These are phyloP conservation scores for Albophoma yamanashiensis DNA, from an alignment of 2,329 filamentous ascomycete genomes.

Conservation along the genomic window DNA sequence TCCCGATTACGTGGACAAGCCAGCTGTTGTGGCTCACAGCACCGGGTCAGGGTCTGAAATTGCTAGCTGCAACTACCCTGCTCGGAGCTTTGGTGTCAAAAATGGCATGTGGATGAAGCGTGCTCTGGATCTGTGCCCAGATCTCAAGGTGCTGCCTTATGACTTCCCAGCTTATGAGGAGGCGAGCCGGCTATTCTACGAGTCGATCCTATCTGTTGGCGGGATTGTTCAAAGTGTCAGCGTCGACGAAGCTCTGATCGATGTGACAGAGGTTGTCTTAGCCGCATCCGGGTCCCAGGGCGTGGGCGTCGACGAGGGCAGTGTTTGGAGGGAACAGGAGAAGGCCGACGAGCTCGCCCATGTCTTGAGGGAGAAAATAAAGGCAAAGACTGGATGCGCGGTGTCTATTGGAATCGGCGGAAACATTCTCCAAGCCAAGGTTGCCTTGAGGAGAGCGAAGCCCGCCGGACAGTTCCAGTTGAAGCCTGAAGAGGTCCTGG, in stretches of 20 bases:
- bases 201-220: constrained; percentile 66
- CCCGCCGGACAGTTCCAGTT: constrained; percentile 89
- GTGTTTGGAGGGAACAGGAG: constrained; percentile 66
- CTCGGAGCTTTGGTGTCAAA: constrained; percentile 75
- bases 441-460: constrained; percentile 84
- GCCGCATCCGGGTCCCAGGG: constrained; percentile 56
- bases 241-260: constrained; percentile 87
- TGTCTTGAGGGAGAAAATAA: constrained; percentile 57
- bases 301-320: constrained; percentile 51
- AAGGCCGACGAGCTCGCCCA: constrained; percentile 61
- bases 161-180: constrained; percentile 94
- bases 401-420: constrained; percentile 88
- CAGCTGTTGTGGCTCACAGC: constrained; percentile 82
- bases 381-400: constrained; percentile 66
- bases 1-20: constrained; percentile 67
- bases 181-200: constrained; percentile 80
- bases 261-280: constrained; percentile 64
- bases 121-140: constrained; percentile 71
- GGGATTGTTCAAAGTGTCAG: constrained; percentile 92
- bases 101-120: constrained; percentile 99
- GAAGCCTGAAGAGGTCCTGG: constrained; percentile 66
- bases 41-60: constrained; percentile 83
- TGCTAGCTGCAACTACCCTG: constrained; percentile 93
- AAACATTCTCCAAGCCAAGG: constrained; percentile 85
- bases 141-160: constrained; percentile 84